Base-by-base conservation (phyloP, 2,329 filamentous ascomycete species). In the Nothopassalora personata region DNA sequence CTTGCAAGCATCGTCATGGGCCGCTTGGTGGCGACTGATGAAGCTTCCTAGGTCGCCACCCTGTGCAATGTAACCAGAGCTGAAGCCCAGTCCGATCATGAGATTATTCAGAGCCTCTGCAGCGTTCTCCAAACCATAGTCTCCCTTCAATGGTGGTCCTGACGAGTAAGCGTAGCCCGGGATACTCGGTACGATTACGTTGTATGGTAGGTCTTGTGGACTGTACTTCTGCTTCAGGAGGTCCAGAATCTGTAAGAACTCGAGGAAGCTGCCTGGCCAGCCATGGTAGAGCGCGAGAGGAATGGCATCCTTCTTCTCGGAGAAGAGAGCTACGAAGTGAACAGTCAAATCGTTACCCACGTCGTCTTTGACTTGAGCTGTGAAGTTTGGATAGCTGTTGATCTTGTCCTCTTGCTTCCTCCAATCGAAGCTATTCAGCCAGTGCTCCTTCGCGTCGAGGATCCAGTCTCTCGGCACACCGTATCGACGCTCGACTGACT, bases 291-390 rank as follows among this genome's bases (percentile, higher is more conserved):
- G 69, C 5, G 71, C 65, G 3, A 75, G 61, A 1, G 73, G 73
- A 11, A 71, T 69, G 4, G 75, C 74, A 49, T 74, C 70, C n/a
- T 68, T 46, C 34, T 76, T 78, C 43, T 74, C 63, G 0, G 82
- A 84, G 60, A 85, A 85, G 0, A 85, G 72, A 0, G 76, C 82
- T 1, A 76, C 70, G 66, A 85, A 85, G 64, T 85, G 82, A 27
- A 85, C 71, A 2, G 73, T 68, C 49, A 78, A 68, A n/a, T 63
- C 59, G 8, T 63, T 64, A 28, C 72, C 72, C 6, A 75, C 71
- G 72, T 73, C 63, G 39, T 63, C 61, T 10, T 63, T 56, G 28
- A 62, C 61, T n/a, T 61, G 31, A 23, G 63, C 61, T 13, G 61
- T 65, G 54, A 57, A 65, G 54, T 65, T 65, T 18, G 59, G 61